Evolutionary conservation across 1,284 basidiomycete species (phyloP), one percentile per base, ranked within the genome.

Genomic region (Athelia sp.): DNA sequence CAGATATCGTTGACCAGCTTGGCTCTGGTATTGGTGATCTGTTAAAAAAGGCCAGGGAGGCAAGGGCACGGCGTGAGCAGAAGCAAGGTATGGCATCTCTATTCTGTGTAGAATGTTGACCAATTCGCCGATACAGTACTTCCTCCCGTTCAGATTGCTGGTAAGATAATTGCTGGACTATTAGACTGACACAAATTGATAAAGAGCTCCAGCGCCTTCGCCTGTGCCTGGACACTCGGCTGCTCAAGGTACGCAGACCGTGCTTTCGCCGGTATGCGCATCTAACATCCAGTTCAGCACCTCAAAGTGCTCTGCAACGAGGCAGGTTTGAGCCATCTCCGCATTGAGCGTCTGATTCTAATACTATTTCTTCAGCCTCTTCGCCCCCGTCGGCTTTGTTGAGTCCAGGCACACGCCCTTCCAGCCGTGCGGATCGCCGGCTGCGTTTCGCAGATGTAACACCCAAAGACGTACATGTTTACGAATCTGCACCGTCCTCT

Each of bases 401-500:
- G 35, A 56, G 44, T 23, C 46, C 62, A 46, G 65, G 64, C 48
- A 68, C 74, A 4, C 69, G 73, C 19, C 70, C 75, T 9, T 66
- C 74, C 26, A 74, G 68, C 36, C 57, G 73, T 24, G 55, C 67
- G 2, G 62, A 71, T 46, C 71, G 74, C 4, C 73, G 65, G 49
- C 59, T 81, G 15, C 77, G 79, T n/a, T 81, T 81, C 50, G 76
- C 78, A 21, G 75, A 79, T 8, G 59, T 80, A 11, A 74, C 70
- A 1, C 70, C 76, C 0, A 59, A 68, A 8, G 75, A 81, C 51
- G 79, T 91, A 1, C 75, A 88, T 61, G 82, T 90, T 1, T 91
- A 90, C 58, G 84, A 88, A 56, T 89, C 87, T 18, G 82, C 81
- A 1, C 88, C 87, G 1, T 71, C 84, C 2, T 90, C 89, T 3